Evolutionary conservation across 164 flowering plant species (phyloP), one percentile per base, ranked within the genome.

Genomic region (Vitis rupestris): DNA sequence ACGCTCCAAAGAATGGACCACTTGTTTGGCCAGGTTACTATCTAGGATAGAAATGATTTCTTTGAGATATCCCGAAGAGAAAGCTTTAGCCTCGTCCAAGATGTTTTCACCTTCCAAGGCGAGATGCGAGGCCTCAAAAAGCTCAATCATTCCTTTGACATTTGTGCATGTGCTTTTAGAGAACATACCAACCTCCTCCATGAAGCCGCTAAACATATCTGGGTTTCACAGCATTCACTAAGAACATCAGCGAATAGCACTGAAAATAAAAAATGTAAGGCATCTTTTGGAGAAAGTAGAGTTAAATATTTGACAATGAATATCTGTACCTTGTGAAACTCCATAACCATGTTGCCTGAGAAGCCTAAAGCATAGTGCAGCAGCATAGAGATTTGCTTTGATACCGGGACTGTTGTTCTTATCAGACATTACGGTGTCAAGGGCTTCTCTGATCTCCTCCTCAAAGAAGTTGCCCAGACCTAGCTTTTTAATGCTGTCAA

Each of bases 41-140:
- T 75, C 72, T 10, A 70, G 14, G 10, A 58, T 59, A 23, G 57
- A 62, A 8, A 9, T 3, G 1, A 49, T 4, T 2, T 17, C 56
- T 52, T 69, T 70, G 9, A 83, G 74, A 53, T 69, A 49, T 65
- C 12, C 72, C 0, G 14, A 48, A 0, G 83, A 48, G 17, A 75
- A 79, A 8, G n/a, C 72, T 69, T 53, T 78, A 4, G 83, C 81
- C 52, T 76, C 71, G 27, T 78, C 79, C 53, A 81, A 44, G 15
- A 70, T 60, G 4, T 27, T 51, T 65, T 84, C 86, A 14, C 77
- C 85, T 70, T 74, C 71, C 1, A 63, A 54, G 37, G 66, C 69
- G 14, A 84, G 56, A 73, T 75, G 59, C 1, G 86, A 80, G 61
- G 86, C 86, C 70, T 86, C 84, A 55, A 79, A 48, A 70, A 82